These are phyloP conservation scores for Agaricus subrufescens DNA, from an alignment of 768 basidiomycete species.

Conservation along the genomic window DNA sequence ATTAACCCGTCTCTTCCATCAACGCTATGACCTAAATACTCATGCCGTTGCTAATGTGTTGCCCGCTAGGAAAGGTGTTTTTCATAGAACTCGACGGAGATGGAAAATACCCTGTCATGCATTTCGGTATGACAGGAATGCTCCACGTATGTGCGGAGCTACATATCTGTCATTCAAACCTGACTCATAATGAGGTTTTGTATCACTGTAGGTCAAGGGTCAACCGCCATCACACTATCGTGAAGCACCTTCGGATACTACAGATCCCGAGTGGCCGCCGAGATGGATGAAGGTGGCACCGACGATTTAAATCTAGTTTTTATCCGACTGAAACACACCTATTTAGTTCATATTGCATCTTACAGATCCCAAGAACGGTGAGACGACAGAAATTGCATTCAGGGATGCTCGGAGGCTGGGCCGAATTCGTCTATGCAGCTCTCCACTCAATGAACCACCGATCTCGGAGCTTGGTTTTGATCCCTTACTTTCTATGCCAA, in stretches of 20 bases:
- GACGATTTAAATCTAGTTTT: background rate
- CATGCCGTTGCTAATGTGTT: background rate
- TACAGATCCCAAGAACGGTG: constrained; percentile 28
- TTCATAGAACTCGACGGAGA: constrained; percentile 60
- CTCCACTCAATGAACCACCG: constrained; percentile 60
- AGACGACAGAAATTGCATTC: constrained; percentile 56
- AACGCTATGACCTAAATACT: background rate
- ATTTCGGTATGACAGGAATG: constrained; percentile 89
- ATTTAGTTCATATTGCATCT: constrained; percentile 62
- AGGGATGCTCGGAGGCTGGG: constrained; percentile 68
- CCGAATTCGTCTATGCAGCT: constrained; percentile 56
- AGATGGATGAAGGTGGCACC: constrained; percentile 54
- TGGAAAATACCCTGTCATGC: constrained; percentile 63
- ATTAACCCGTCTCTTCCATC: background rate
- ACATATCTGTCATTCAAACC: background rate
- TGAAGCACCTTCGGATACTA: constrained; percentile 32
- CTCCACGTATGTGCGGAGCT: constrained; percentile 43
- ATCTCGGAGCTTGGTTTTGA: constrained; percentile 75
- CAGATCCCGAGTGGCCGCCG: constrained; percentile 55
- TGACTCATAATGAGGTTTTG: background rate
- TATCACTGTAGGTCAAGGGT: constrained; percentile 38
- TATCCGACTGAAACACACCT: background rate
- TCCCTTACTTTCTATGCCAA: constrained; percentile 66
- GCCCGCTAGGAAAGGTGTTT: constrained; percentile 50
- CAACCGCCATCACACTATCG: constrained; percentile 44